Conservation (phyloP, 1,284 basidiomycete species). For the Paramarasmius palmivorus region DNA sequence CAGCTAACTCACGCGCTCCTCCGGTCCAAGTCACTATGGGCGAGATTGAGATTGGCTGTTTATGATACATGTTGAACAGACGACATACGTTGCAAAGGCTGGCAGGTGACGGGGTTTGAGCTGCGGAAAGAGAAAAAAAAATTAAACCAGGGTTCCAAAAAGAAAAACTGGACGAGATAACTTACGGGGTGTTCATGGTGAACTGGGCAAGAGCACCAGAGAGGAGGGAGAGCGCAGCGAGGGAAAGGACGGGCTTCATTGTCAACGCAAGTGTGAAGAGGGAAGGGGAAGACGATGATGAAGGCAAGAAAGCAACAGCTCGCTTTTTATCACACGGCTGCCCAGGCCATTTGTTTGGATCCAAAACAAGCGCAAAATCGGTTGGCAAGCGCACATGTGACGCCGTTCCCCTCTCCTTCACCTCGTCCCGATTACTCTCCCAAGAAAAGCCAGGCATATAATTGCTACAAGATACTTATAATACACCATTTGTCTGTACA, state of each 20-base stretch:
- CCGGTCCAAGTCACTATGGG: constrained; percentile 53
- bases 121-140: constrained; percentile 27
- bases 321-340: constrained; percentile 4
- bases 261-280: no score
- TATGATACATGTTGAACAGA: no score
- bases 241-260: constrained; percentile 16
- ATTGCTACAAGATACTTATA: no score
- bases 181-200: constrained; percentile 64
- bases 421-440: no score
- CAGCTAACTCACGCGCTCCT: constrained; percentile 44
- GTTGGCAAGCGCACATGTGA: no score
- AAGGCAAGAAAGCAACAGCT: neutral
- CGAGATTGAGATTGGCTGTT: no score
- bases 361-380: no score
- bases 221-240: constrained; percentile 33
- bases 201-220: constrained; percentile 45
- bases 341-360: neutral
- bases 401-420: no score
- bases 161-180: constrained; percentile 14
- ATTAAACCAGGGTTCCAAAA: constrained; percentile 9
- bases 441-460: no score
- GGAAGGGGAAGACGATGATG: constrained; percentile 25
- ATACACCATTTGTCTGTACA: no score
- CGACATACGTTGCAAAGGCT: constrained; percentile 46
- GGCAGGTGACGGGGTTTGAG: constrained; percentile 45